Percentiles rank a stretch among this genome's conserved stretches.
phyloP scores from a whole-genome alignment of 106 monocot species.

The Posidonia australis region DNA sequence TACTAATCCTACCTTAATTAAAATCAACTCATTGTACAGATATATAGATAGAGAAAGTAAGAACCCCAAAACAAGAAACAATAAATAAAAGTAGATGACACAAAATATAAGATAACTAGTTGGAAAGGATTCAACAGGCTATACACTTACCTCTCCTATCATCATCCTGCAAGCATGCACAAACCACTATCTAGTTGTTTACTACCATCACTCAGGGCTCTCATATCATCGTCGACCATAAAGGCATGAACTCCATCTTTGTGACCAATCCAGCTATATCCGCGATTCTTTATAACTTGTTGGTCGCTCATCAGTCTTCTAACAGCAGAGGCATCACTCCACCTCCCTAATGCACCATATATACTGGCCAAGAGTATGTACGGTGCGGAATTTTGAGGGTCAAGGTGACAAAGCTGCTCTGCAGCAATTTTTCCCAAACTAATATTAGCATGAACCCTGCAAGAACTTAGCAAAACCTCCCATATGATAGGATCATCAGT shows the following conservation, averaged over 20 bases:
- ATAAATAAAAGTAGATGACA: too few species aligned
- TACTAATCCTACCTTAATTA: too few species aligned
- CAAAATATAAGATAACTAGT: too few species aligned
- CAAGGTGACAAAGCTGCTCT: slow-evolving; percentile 56
- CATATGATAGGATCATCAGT: slow-evolving; percentile 79
- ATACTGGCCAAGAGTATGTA: slow-evolving; percentile 86
- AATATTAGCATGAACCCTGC: slow-evolving; percentile 57
- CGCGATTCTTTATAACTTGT: slow-evolving; percentile 52
- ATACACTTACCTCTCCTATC: neutral
- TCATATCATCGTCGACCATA: slow-evolving; percentile 57
- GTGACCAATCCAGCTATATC: slow-evolving; percentile 78
- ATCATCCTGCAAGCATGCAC: neutral
- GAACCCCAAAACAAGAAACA: too few species aligned
- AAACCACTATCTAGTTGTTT: neutral
- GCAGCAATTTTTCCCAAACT: slow-evolving; percentile 60
- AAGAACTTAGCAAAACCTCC: slow-evolving; percentile 81
- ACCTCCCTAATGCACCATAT: slow-evolving; percentile 55
- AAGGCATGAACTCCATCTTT: slow-evolving; percentile 40
- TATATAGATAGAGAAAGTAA: too few species aligned
- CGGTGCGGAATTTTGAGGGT: slow-evolving; percentile 55
- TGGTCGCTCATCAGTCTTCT: slow-evolving; percentile 57
- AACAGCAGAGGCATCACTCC: slow-evolving; percentile 41
- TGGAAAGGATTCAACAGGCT: too few species aligned
- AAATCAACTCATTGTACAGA: too few species aligned
- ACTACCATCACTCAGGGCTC: neutral